Conservation (phyloP, 2,329 filamentous ascomycete genomes). For the Aspergillus pseudoglaucus region DNA sequence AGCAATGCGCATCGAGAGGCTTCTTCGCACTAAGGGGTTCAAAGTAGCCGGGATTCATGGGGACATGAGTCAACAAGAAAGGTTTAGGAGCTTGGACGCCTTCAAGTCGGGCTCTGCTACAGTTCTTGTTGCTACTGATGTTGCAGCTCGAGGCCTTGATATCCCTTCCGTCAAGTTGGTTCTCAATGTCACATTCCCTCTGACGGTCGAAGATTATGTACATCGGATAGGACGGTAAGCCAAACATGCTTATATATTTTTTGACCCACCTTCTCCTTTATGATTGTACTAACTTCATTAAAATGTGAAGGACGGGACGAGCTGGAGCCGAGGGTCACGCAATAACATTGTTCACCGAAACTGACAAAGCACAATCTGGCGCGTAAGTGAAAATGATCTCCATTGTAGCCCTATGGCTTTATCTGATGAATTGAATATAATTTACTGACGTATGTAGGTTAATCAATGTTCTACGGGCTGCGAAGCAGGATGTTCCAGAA, state of each 20-base stretch:
- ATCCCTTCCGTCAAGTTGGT: conserved; percentile 94
- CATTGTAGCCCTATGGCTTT: neutral
- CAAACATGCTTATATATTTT: neutral
- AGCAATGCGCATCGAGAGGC: conserved; percentile 77
- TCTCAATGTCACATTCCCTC: conserved; percentile 87
- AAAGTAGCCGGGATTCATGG: conserved; percentile 89
- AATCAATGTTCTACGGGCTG: conserved; percentile 91
- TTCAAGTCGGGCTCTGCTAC: conserved; percentile 83
- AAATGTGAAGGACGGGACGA: conserved; percentile 64
- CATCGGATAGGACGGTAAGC: conserved; percentile 71
- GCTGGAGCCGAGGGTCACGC: conserved; percentile 84
- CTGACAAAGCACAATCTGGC: conserved; percentile 87
- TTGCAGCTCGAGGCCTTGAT: conserved; percentile 87
- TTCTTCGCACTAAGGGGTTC: conserved; percentile 71
- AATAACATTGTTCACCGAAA: conserved; percentile 89
- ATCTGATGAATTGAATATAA: neutral
- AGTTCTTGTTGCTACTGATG: conserved; percentile 89
- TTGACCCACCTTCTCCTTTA: neutral
- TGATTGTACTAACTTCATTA: conserved; percentile 7
- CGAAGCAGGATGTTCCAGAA: conserved; percentile 84
- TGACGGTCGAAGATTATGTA: conserved; percentile 96
- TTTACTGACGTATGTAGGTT: conserved; percentile 48
- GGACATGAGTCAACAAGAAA: conserved; percentile 81
- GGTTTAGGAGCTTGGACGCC: conserved; percentile 76
- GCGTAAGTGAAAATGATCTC: conserved; percentile 53